phyloP scores from a whole-genome alignment of 2,329 filamentous ascomycete species.

The Fonsecaea multimorphosa region DNA sequence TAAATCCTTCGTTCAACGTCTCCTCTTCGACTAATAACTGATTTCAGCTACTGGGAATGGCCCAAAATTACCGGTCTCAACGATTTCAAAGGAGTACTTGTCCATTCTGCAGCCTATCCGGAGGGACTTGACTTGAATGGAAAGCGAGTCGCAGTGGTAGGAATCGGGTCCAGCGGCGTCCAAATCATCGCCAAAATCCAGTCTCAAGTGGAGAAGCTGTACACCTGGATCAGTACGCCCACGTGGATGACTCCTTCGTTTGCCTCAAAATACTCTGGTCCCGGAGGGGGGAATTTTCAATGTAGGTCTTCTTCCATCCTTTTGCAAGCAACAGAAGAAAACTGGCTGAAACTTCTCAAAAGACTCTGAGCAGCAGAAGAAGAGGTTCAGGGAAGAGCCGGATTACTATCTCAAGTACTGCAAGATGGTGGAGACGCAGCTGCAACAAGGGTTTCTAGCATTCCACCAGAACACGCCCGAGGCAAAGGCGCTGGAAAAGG shows the following conservation, averaged over 20 bases:
- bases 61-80: slow-evolving; percentile 47
- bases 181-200: slow-evolving; percentile 48
- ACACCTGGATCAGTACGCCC: slow-evolving; percentile 42
- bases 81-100: slow-evolving; percentile 45
- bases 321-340: not conserved
- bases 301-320: slow-evolving; percentile 9
- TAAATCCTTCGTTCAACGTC: not conserved
- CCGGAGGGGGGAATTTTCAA: slow-evolving; percentile 35
- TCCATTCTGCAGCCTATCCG: slow-evolving; percentile 45
- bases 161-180: slow-evolving; percentile 40
- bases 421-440: slow-evolving; percentile 56
- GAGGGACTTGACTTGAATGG: slow-evolving; percentile 39
- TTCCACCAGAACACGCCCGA: slow-evolving; percentile 56
- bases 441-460: slow-evolving; percentile 61
- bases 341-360: slow-evolving; percentile 2
- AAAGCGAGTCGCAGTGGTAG: slow-evolving; percentile 41
- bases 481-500: slow-evolving; percentile 47
- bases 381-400: slow-evolving; percentile 25
- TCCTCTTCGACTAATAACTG: not conserved
- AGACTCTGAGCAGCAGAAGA: slow-evolving; percentile 35
- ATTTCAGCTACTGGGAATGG: slow-evolving; percentile 45
- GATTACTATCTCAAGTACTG: slow-evolving; percentile 49
- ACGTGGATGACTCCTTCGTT: slow-evolving; percentile 44
- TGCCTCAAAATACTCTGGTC: slow-evolving; percentile 38
- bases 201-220: slow-evolving; percentile 43